phyloP scores from a whole-genome alignment of 192 early-diverging fungal species.

The Backusella tuberculispora region DNA sequence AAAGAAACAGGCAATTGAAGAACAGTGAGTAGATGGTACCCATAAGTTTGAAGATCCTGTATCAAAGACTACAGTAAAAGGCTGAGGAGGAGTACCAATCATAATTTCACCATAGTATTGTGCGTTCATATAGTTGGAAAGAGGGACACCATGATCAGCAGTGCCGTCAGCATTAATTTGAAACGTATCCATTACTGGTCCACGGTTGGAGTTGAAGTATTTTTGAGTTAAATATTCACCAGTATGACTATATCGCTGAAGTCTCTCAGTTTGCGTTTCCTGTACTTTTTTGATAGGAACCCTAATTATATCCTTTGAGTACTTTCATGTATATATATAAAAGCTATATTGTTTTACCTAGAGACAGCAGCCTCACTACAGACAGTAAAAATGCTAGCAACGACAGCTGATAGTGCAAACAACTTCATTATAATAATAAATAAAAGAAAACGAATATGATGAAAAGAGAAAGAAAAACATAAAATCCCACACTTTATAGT shows the following conservation, averaged over 20 bases:
- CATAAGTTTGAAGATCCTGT: conserved; percentile 96
- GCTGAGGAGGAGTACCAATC: conserved; percentile 87
- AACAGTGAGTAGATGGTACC: conserved; percentile 95
- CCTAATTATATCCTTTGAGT: conserved; percentile 29
- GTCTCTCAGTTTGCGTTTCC: conserved; percentile 62
- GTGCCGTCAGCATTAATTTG: conserved; percentile 56
- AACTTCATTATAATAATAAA: conserved; percentile 35
- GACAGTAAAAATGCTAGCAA: conserved; percentile 25
- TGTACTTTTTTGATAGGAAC: conserved; percentile 68
- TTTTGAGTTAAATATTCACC: conserved; percentile 76
- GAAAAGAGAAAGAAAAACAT: conserved; percentile 5
- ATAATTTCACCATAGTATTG: conserved; percentile 94
- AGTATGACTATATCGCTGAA: conserved; percentile 66
- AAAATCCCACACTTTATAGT: conserved; percentile 15
- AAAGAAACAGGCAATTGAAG: conserved; percentile 94
- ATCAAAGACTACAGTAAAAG: conserved; percentile 92
- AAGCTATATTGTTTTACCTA: conserved; percentile 25
- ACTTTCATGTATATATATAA: background rate
- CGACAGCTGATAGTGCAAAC: conserved; percentile 31
- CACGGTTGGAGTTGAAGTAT: conserved; percentile 63
- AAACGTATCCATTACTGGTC: conserved; percentile 46
- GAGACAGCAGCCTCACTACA: conserved; percentile 30
- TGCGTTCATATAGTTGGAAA: conserved; percentile 94
- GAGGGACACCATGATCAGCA: conserved; percentile 71
- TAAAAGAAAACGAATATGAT: background rate